Evolutionary conservation across 208 protist genomes (phyloP), one percentile per base, ranked within the genome.

Genomic region (Entamoeba invadens): DNA sequence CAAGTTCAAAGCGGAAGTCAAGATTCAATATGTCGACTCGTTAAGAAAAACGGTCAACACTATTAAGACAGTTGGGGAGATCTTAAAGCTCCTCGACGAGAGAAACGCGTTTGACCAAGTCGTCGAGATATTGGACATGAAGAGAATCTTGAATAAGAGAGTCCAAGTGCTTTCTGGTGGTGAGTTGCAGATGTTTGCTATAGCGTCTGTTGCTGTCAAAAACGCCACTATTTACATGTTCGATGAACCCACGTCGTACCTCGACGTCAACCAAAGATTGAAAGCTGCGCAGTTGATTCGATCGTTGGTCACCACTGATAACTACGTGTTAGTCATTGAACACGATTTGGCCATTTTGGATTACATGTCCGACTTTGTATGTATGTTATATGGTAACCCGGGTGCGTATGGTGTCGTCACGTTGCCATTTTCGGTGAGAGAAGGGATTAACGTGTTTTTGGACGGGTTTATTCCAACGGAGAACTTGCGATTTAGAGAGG

Each of bases 401-500:
- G 98, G 98, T 95, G 98, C 98, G 46, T 99, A 99, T 96, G 99
- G 99, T 95, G 98, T 99, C 47, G 98, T 99, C 42, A 99, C 99
- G 44, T 97, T 99, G 96, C 99, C 99, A 68, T 99, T 99, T 94
- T 97, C 96, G 94, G 99, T 99, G 87, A 97, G 99, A 92, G 99
- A 99, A 96, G 99, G 98, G 93, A 99, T 99, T 95, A 99, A 99
- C 96, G 98, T 99, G 94, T 99, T 99, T 97, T 96, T 99, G 42
- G 98, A 97, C 94, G 99, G 99, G 77, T 99, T 98, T 95, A 97
- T 99, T 47, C 99, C 98, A 31, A 99, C 99, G 18, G 99, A 99
- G 96, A 99, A 99, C 95, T 94, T 99, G 94, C 97, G 99, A 45
- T 99, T 99, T 97, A 96, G 99, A 92, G 97, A 99, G 47, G 96